Evolutionary conservation across 2,329 filamentous ascomycete genomes (phyloP).

Genomic region (Colletotrichum sp.): DNA sequence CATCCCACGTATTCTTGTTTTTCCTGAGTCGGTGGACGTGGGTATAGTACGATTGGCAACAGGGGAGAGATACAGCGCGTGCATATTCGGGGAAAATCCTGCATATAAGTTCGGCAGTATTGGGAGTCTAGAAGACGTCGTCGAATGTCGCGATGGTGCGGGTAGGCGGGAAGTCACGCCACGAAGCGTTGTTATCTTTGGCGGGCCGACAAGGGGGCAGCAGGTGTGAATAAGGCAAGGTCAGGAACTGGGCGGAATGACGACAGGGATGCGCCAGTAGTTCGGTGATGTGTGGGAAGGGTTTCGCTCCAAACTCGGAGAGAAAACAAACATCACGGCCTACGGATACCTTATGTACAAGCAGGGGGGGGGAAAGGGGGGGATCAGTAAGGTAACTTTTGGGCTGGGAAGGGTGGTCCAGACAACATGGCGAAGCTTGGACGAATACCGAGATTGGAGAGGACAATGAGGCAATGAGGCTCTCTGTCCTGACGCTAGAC

Average conservation of each 20-base stretch:
- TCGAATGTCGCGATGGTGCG: background rate
- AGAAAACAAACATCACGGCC: background rate
- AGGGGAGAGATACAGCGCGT: background rate
- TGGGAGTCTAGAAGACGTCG: background rate
- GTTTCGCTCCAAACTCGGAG: constrained; percentile 14
- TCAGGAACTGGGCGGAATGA: background rate
- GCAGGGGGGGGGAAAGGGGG: background rate
- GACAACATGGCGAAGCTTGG: background rate
- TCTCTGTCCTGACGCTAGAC: background rate
- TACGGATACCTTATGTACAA: background rate
- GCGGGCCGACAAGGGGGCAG: background rate
- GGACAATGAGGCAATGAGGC: background rate
- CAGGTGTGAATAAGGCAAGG: too few relatives aligned
- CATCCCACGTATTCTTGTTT: background rate
- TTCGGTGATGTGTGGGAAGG: background rate
- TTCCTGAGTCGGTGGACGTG: background rate
- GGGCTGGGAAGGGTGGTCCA: background rate
- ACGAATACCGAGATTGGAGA: constrained; percentile 13
- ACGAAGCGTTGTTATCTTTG: background rate
- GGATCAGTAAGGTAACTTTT: background rate
- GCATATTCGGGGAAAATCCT: background rate
- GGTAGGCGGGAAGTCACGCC: constrained; percentile 3
- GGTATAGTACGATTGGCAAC: background rate
- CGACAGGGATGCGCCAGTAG: background rate
- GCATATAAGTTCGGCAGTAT: background rate